Conservation (phyloP, 2,329 filamentous ascomycete genomes). For the Ophiostoma sp. region DNA sequence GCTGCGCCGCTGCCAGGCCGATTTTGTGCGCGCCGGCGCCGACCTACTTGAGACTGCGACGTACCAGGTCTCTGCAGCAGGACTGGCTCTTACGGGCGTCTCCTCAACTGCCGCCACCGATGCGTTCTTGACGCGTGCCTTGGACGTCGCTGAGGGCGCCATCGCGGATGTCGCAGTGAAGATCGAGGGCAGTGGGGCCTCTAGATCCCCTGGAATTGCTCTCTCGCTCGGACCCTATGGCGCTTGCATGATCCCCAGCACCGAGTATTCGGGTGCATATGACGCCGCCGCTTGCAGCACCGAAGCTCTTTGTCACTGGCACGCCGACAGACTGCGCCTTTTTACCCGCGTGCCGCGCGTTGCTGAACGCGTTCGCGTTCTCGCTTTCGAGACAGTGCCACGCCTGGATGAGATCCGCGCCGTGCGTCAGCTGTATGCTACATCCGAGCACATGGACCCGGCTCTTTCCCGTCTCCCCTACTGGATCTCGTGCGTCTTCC, state of each 20-base stretch:
- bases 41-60: slow-evolving; percentile 5
- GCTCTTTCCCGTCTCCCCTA: neutral
- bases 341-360: neutral
- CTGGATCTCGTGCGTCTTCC: slow-evolving; percentile 9
- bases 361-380: neutral
- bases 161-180: neutral
- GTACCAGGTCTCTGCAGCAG: slow-evolving; percentile 2
- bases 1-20: neutral
- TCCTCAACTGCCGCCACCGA: neutral
- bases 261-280: neutral
- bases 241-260: neutral
- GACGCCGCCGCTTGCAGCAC: neutral
- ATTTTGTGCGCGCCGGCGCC: slow-evolving; percentile 1
- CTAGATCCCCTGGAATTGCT: neutral
- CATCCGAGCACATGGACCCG: neutral
- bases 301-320: neutral
- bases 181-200: neutral
- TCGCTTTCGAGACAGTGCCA: slow-evolving; percentile 3
- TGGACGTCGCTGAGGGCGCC: slow-evolving; percentile 6
- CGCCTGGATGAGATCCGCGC: neutral
- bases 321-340: neutral
- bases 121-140: neutral
- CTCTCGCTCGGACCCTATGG: neutral
- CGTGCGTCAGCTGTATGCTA: neutral
- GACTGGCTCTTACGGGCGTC: neutral